These are phyloP conservation scores for Populus hybrid DNA, from an alignment of 441 rosid genomes.

Conservation along the genomic window DNA sequence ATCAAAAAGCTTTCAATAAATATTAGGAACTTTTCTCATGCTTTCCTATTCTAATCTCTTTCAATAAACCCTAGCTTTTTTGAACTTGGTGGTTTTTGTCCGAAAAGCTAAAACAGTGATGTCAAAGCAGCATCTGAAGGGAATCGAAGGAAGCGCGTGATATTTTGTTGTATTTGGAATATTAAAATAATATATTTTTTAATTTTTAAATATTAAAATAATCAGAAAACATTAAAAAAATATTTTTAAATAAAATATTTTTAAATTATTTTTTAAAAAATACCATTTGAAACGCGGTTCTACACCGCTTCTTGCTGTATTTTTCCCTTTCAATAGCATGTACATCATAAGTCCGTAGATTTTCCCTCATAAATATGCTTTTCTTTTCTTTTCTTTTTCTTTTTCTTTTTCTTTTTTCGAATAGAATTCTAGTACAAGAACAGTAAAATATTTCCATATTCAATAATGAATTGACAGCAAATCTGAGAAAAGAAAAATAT, in stretches of 20 bases:
- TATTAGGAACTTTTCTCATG: neutral
- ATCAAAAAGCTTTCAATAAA: neutral
- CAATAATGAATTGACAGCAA: constrained; percentile 9
- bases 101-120: neutral
- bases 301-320: neutral
- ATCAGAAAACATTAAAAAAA: too few species aligned
- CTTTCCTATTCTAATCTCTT: constrained; percentile 9
- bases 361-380: neutral
- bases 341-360: neutral
- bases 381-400: too few species aligned
- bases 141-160: neutral
- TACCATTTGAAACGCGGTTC: too few species aligned
- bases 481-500: neutral
- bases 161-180: too few species aligned
- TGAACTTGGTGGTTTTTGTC: too few species aligned
- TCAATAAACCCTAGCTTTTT: neutral
- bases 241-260: too few species aligned
- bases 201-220: too few species aligned
- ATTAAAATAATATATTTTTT: too few species aligned
- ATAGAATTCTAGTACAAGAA: neutral
- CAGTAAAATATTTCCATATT: neutral
- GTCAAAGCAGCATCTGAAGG: neutral
- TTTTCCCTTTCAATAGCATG: neutral
- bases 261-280: too few species aligned
- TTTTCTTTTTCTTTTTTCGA: neutral